Conservation (phyloP, 2,329 filamentous ascomycete genomes). For the Periconia macrospinosa region DNA sequence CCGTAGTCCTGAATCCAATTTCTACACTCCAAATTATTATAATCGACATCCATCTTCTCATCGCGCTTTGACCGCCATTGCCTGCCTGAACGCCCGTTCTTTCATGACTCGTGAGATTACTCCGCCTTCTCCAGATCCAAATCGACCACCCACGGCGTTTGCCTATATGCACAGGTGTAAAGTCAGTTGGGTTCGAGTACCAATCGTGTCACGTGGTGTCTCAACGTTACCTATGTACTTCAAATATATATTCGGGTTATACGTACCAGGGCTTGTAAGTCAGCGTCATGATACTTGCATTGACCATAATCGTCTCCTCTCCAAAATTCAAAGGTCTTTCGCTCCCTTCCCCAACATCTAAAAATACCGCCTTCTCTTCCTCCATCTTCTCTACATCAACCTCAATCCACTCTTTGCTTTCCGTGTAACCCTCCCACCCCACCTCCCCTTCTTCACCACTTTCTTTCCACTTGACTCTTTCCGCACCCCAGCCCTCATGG, state of each 20-base stretch:
- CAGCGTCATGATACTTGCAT: constrained; percentile 59
- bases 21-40: background rate
- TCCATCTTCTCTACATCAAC: constrained; percentile 20
- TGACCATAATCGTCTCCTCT: constrained; percentile 59
- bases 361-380: constrained; percentile 26
- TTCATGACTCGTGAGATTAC: background rate
- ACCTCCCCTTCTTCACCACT: constrained; percentile 17
- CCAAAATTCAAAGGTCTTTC: constrained; percentile 45
- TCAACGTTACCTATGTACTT: too few relatives aligned
- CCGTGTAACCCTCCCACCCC: constrained; percentile 20
- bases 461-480: constrained; percentile 43
- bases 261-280: constrained; percentile 51
- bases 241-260: too few relatives aligned
- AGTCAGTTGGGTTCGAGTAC: too few relatives aligned
- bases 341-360: constrained; percentile 35
- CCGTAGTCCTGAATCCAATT: background rate
- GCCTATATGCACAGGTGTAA: too few relatives aligned
- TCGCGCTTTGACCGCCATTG: background rate
- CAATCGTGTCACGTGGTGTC: too few relatives aligned
- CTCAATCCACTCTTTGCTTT: constrained; percentile 13
- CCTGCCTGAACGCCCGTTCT: background rate
- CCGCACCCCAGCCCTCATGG: constrained; percentile 53
- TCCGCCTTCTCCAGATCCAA: constrained; percentile 45
- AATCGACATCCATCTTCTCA: background rate
- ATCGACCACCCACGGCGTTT: constrained; percentile 61